Base-by-base conservation (phyloP, 768 basidiomycete genomes). In the Pholiota conissans region DNA sequence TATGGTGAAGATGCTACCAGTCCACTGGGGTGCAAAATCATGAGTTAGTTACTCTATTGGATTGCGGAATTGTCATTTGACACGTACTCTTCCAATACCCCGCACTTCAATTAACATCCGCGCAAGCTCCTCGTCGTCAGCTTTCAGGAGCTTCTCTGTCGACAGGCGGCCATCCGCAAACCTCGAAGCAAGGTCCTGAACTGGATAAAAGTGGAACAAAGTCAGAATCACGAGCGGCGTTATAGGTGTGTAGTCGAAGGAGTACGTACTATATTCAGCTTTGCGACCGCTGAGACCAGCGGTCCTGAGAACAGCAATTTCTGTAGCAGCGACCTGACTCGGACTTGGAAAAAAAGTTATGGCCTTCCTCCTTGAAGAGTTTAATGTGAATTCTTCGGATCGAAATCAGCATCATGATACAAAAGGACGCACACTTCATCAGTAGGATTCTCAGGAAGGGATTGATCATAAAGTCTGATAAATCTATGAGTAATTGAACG, bases 251-350 rank as follows among this genome's bases (percentile, higher is more conserved):
- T 22, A n/a, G n/a, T n/a, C n/a, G 8, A 49, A 30, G 14, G 5
- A 29, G 29, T 22, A 9, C 82, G 64, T 54, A 91, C 92, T 82
- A 71, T 97, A 97, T 75, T 95, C 92, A 2, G 90, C 91, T 70
- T 97, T 97, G n/a, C 93, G 78, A 14, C 73, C 81, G 59, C 89
- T 92, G 55, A 96, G 71, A 0, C 95, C 95, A 7, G 90, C 93
- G 5, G 82, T 79, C 50, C 84, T 81, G 30, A 96, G 76, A 2
- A 77, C 77, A 11, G 80, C 61, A 27, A 89, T 69, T 57, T 87
- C 84, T 20, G 82, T 84, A 58, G 81, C 59, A 2, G 84, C 76
- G 2, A 96, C 90, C 67, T 89, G 83, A 42, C 76, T 72, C 9
- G 93, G 87, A 2, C 82, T 80, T 1, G 93, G 93, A 69, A 92